These are phyloP conservation scores for Gossypium lobatum DNA, from an alignment of 441 rosid genomes.

Conservation along the genomic window DNA sequence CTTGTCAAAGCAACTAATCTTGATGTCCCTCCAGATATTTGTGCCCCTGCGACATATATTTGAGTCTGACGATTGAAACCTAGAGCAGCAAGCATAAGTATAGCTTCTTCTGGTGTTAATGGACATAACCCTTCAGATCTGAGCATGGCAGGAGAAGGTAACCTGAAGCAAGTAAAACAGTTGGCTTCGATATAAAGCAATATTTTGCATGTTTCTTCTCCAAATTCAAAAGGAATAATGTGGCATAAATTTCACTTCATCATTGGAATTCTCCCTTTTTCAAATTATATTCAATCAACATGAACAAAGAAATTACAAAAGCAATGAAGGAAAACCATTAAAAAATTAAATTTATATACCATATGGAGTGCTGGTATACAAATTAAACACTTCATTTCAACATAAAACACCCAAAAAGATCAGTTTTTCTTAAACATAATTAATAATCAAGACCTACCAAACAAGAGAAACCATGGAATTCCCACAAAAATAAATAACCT, in stretches of 20 bases:
- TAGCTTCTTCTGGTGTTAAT: slow-evolving; percentile 87
- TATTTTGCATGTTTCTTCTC: neutral
- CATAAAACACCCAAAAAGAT: neutral
- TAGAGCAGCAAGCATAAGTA: slow-evolving; percentile 89
- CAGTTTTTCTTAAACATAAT: neutral
- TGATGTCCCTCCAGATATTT: slow-evolving; percentile 66
- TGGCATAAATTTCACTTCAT: neutral
- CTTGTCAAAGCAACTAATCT: slow-evolving; percentile 69
- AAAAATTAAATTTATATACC: too few species aligned
- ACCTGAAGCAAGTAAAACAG: slow-evolving; percentile 34
- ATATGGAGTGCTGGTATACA: too few species aligned
- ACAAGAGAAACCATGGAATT: neutral
- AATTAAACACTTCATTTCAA: neutral
- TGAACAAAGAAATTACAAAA: neutral
- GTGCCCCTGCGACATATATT: slow-evolving; percentile 81
- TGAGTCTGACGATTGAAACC: slow-evolving; percentile 80
- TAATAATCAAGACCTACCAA: slow-evolving; percentile 4
- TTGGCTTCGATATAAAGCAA: neutral
- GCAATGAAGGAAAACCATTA: neutral
- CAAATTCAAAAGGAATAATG: neutral
- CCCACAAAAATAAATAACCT: neutral
- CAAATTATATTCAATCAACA: neutral
- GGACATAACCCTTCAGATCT: slow-evolving; percentile 91
- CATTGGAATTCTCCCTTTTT: too few species aligned
- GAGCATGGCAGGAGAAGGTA: slow-evolving; percentile 66